phyloP scores from a whole-genome alignment of 2,329 filamentous ascomycete species.

The Aspergillus caelatus region DNA sequence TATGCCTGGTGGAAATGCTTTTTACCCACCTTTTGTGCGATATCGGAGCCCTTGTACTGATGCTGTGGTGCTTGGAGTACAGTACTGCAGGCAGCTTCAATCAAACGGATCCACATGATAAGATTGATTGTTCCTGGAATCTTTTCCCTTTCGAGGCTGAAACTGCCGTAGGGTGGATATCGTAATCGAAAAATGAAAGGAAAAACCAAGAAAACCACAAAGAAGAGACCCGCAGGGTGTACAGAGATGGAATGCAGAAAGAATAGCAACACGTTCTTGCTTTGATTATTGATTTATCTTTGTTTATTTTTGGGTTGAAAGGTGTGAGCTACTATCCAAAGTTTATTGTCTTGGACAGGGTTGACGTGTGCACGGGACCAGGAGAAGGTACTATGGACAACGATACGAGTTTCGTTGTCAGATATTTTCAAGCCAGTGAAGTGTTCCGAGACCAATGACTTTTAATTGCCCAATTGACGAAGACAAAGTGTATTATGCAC shows the following conservation, averaged over 20 bases:
- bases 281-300: neutral
- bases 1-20: neutral
- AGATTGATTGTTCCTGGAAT: conserved; percentile 22
- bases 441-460: neutral
- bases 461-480: neutral
- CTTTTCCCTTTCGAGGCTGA: conserved; percentile 6
- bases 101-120: conserved; percentile 26
- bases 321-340: neutral
- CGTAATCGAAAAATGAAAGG: neutral
- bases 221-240: too few relatives aligned
- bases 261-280: neutral
- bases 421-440: neutral
- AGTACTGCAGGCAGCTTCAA: neutral
- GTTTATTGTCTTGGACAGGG: neutral
- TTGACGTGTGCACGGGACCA: neutral
- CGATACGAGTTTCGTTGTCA: neutral
- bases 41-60: neutral
- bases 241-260: neutral
- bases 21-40: neutral
- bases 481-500: neutral
- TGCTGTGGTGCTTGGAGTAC: neutral
- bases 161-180: conserved; percentile 2
- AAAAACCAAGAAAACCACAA: neutral
- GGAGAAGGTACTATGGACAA: neutral
- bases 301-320: neutral